Evolutionary conservation across 371 early-diverging fungal species (phyloP).

Genomic region (Dinochytrium kinnereticum): DNA sequence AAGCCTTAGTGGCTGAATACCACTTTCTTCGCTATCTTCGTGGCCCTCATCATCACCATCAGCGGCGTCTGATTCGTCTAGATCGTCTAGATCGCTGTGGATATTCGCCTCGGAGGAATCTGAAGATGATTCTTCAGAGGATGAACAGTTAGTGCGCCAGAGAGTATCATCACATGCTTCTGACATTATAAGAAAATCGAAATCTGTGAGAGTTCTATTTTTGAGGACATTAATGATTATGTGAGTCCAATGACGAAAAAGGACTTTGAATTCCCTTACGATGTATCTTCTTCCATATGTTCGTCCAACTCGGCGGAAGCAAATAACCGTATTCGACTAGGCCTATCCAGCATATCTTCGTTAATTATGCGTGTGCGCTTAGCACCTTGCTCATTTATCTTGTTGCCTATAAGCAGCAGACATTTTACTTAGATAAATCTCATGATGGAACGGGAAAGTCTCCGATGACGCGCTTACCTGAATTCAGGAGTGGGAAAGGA

Average conservation of each 20-base stretch:
- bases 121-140: not conserved
- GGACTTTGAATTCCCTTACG: not conserved
- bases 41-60: not conserved
- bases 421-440: not conserved
- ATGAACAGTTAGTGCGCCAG: not conserved
- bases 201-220: not conserved
- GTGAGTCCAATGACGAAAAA: not conserved
- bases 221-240: not conserved
- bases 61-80: not conserved
- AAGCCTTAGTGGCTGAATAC: not conserved
- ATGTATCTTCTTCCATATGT: constrained; percentile 1
- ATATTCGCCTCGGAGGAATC: not conserved
- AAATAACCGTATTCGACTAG: no score
- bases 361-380: not conserved
- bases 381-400: not conserved
- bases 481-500: constrained; percentile 25
- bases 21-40: not conserved
- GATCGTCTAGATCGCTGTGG: not conserved
- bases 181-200: not conserved
- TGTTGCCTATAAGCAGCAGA: not conserved
- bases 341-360: no score
- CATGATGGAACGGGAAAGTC: no score
- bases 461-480: constrained; percentile 15
- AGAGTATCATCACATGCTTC: not conserved
- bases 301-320: not conserved